Conservation (phyloP, 148 eudicot species). For the Vaccinium corymbosum region DNA sequence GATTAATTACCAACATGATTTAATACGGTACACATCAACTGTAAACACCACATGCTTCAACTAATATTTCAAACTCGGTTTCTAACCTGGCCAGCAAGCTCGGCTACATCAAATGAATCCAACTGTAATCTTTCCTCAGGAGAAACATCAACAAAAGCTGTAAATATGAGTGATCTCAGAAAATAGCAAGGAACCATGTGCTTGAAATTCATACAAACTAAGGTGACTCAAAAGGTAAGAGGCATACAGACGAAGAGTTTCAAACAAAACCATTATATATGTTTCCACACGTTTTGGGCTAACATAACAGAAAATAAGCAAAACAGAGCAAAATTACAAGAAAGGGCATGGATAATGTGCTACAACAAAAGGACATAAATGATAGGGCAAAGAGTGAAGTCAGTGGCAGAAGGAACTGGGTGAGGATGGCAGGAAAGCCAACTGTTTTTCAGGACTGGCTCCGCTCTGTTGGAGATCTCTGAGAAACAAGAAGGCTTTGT, state of each 20-base stretch:
- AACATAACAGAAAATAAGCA: background rate
- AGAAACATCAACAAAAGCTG: conserved; percentile 91
- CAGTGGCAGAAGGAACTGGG: background rate
- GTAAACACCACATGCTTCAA: background rate
- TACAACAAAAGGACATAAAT: background rate
- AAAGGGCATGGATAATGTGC: background rate
- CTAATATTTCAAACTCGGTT: conserved; percentile 10
- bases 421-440: background rate
- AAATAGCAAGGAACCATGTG: background rate
- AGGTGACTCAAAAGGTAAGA: background rate
- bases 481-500: background rate
- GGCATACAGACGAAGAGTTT: background rate
- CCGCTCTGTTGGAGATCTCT: background rate
- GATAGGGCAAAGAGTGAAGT: background rate
- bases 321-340: background rate
- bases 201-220: background rate
- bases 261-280: background rate
- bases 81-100: conserved; percentile 46
- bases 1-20: conserved; percentile 8
- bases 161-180: conserved; percentile 19
- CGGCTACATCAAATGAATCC: conserved; percentile 37
- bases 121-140: conserved; percentile 71
- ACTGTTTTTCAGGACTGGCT: background rate
- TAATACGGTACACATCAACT: background rate
- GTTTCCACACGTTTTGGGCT: background rate